Evolutionary conservation across 495 filamentous ascomycete species (phyloP), one percentile per base, ranked within the genome.

Genomic region (Parathielavia hyrcaniae): DNA sequence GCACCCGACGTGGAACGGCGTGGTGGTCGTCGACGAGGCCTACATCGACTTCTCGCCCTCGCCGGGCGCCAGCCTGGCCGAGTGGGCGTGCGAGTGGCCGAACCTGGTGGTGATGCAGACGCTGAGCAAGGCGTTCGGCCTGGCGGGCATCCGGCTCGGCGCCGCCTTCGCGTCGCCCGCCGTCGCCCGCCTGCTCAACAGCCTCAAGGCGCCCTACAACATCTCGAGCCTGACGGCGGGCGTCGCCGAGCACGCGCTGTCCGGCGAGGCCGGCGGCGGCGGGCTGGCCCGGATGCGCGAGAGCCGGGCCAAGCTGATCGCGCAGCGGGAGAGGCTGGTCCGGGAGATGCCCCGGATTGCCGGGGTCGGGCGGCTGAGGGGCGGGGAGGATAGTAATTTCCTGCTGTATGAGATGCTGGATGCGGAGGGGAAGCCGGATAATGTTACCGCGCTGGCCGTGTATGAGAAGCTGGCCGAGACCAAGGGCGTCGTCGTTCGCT

Each of bases 81-180:
- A 95, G 69, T 95, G 88, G 89, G 92, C 93, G 10, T 78, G 76
- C 16, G 90, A 95, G 65, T 95, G 85, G 83, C 91, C 92, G n/a
- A 98, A 97, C 68, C 78, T 98, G 12, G 91, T 96, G 20, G 90
- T 98, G 38, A 93, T 97, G 91, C 93, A 98, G 75, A 97, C 93
- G 1, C 76, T 97, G 13, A 91, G 87, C 65, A 98, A 98, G 71
- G 93, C 89, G 0, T 98, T 98, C 65, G 93, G 93, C 2, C 79
- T 98, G 57, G 93, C 93, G 2, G 93, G 93, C 16, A 96, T 97
- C 64, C 80, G 93, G 5, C 71, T 90, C 1, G 87, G 87, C 19
- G 83, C 75, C 0, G 83, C 81, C 1, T 90, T 90, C 61, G 75
- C 85, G 1, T 67, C 73, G 5, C 69, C 77, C 0, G 72, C 73